phyloP scores from a whole-genome alignment of 2,329 filamentous ascomycete genomes.

The Cytospora piceicola region DNA sequence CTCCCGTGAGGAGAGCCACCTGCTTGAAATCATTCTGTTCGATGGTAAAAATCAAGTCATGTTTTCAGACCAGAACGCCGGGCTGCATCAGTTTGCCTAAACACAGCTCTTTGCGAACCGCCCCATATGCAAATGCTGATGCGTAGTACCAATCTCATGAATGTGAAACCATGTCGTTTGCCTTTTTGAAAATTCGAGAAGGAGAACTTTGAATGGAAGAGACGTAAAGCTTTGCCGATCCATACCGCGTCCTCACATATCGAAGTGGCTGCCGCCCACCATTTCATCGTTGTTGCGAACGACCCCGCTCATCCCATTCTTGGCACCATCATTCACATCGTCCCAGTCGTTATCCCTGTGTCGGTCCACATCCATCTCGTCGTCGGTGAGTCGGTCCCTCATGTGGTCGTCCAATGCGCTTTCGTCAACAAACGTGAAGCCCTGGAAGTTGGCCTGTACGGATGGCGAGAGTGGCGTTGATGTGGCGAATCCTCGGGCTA shows the following conservation, averaged over 20 bases:
- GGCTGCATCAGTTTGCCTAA: constrained; percentile 29
- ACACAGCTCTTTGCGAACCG: constrained; percentile 30
- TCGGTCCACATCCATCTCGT: constrained; percentile 59
- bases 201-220: constrained; percentile 2
- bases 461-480: constrained; percentile 93
- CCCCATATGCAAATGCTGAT: constrained; percentile 33
- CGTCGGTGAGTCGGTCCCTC: constrained; percentile 55
- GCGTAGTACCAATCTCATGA: constrained; percentile 30
- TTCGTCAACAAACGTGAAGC: constrained; percentile 99
- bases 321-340: constrained; percentile 59
- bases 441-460: constrained; percentile 97
- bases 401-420: constrained; percentile 90
- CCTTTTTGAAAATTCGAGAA: constrained; percentile 21
- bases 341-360: constrained; percentile 61
- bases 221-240: constrained; percentile 14
- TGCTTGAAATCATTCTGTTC: constrained; percentile 15
- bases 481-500: constrained; percentile 83
- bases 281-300: constrained; percentile 65
- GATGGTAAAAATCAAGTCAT: constrained; percentile 20
- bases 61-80: constrained; percentile 30
- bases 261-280: constrained; percentile 66
- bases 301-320: constrained; percentile 68
- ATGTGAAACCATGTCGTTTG: constrained; percentile 21
- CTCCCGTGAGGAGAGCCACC: constrained; percentile 6
- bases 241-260: constrained; percentile 53